These are phyloP conservation scores for Malassezia restricta DNA, from an alignment of 1,284 basidiomycete species.

Conservation along the genomic window DNA sequence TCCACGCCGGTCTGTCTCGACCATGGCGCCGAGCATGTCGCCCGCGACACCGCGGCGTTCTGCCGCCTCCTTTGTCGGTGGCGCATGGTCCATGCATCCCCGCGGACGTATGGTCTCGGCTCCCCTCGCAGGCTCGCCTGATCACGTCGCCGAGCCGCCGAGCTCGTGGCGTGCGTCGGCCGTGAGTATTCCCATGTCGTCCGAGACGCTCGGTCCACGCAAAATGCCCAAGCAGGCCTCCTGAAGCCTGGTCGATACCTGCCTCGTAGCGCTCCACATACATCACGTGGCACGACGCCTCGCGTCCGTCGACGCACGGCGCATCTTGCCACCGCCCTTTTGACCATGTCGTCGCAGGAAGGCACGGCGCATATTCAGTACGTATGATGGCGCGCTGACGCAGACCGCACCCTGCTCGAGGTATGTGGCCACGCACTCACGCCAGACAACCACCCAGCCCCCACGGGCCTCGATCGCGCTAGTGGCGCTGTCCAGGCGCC, in stretches of 20 bases:
- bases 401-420: conserved; percentile 11
- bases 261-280: too few relatives aligned
- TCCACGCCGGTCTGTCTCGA: too few relatives aligned
- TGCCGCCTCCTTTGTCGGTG: conserved; percentile 15
- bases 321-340: neutral
- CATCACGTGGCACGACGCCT: too few relatives aligned
- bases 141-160: neutral
- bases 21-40: too few relatives aligned
- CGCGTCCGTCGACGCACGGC: too few relatives aligned
- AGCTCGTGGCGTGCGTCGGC: neutral
- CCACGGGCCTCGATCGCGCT: neutral
- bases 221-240: conserved; percentile 2
- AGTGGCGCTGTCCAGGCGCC: neutral
- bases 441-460: conserved; percentile 4
- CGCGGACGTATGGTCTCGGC: neutral
- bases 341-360: conserved; percentile 2
- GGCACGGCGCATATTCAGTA: conserved; percentile 9
- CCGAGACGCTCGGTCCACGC: neutral
- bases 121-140: neutral
- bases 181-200: conserved; percentile 8
- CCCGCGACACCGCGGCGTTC: conserved; percentile 4
- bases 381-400: neutral
- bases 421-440: neutral
- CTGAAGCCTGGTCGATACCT: neutral
- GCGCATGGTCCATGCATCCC: conserved; percentile 10